Evolutionary conservation across 148 eudicot genomes (phyloP).

Genomic region (Agrostemma githago): DNA sequence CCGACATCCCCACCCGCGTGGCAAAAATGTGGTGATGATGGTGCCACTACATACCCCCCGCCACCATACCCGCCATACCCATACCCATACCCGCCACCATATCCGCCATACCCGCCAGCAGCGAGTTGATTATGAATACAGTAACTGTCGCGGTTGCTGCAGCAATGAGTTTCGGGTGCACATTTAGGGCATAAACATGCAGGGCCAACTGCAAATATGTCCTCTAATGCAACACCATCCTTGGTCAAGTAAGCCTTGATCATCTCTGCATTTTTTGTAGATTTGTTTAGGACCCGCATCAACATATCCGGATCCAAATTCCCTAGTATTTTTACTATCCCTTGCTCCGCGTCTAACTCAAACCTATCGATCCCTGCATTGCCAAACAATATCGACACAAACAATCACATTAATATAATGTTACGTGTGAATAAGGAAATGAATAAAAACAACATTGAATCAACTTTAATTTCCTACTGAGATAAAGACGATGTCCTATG

Average conservation of each 20-base stretch:
- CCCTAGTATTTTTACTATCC: background rate
- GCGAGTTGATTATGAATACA: background rate
- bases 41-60: too few species aligned
- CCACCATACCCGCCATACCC: too few species aligned
- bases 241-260: background rate
- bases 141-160: background rate
- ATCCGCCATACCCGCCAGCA: background rate
- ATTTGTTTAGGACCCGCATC: background rate
- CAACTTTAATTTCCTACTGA: too few species aligned
- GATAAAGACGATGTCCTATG: too few species aligned
- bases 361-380: background rate
- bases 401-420: too few species aligned
- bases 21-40: too few species aligned
- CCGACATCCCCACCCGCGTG: too few species aligned
- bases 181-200: background rate
- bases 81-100: too few species aligned
- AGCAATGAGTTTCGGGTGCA: background rate
- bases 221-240: background rate
- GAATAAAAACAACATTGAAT: too few species aligned
- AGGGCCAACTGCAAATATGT: slow-evolving; percentile 4
- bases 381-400: background rate
- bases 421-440: too few species aligned
- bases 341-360: slow-evolving; percentile 9
- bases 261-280: background rate
- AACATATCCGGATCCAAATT: slow-evolving; percentile 5